Evolutionary conservation across 2,329 filamentous ascomycete genomes (phyloP).

Genomic region (Neopestalotiopsis sp.): DNA sequence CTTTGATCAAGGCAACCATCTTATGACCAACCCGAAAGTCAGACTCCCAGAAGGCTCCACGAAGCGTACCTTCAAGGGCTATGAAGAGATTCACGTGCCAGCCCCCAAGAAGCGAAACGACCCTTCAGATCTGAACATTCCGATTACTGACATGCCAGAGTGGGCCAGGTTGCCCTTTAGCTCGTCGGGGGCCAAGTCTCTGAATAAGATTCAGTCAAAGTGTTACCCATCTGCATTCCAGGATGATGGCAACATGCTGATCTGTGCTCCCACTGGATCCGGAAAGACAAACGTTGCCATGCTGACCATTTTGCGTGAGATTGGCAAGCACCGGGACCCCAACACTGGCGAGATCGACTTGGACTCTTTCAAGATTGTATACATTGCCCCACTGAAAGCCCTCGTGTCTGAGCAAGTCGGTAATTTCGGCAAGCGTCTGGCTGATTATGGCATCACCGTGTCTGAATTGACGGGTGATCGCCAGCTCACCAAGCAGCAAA

Average conservation of each 20-base stretch:
- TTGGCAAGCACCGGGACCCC: constrained; percentile 91
- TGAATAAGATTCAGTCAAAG: constrained; percentile 95
- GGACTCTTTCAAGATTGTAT: constrained; percentile 98
- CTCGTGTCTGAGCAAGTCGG: constrained; percentile 97
- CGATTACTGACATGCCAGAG: constrained; percentile 86
- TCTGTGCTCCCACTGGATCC: constrained; percentile 95
- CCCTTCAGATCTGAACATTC: constrained; percentile 79
- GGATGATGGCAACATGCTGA: constrained; percentile 95
- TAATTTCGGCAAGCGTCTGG: constrained; percentile 91
- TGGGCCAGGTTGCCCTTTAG: constrained; percentile 91
- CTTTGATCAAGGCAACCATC: constrained; percentile 97
- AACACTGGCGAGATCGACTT: constrained; percentile 92
- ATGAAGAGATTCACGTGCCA: constrained; percentile 97
- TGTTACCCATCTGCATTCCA: constrained; percentile 91
- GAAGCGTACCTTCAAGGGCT: constrained; percentile 95
- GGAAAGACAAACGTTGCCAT: constrained; percentile 99
- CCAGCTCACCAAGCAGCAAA: constrained; percentile 98
- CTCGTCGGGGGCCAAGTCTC: constrained; percentile 69
- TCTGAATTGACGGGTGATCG: constrained; percentile 97
- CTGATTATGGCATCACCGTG: constrained; percentile 89
- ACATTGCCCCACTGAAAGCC: constrained; percentile 94
- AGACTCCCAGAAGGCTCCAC: constrained; percentile 92
- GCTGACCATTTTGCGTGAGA: constrained; percentile 93
- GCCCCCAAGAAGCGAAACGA: constrained; percentile 87
- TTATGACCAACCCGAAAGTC: constrained; percentile 99